A percentile compares a stretch with the other conserved stretches of the same genome.
phyloP scores from a whole-genome alignment of 768 basidiomycete species.

The Candolleomyces aberdarensis region DNA sequence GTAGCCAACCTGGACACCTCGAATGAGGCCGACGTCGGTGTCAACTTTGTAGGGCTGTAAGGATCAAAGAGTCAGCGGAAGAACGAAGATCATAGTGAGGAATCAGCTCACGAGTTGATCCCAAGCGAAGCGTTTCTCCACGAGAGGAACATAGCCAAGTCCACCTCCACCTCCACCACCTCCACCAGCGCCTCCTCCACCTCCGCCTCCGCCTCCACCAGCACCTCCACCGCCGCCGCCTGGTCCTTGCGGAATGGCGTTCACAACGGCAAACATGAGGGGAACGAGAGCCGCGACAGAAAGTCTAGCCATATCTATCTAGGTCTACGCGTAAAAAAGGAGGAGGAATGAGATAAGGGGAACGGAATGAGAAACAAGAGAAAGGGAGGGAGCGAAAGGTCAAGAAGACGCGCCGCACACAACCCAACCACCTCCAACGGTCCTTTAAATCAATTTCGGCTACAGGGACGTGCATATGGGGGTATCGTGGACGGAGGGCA shows the following conservation, averaged over 20 bases:
- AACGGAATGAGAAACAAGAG: neutral
- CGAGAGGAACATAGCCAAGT: neutral
- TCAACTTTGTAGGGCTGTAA: constrained; percentile 10
- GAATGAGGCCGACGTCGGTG: constrained; percentile 17
- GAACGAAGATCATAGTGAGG: neutral
- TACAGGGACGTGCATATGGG: too few species aligned
- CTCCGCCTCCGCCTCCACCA: neutral
- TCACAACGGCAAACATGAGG: neutral
- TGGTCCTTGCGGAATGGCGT: neutral
- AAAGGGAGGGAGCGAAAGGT: neutral
- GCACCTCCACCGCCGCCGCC: neutral
- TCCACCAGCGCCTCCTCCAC: neutral
- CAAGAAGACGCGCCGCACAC: too few species aligned
- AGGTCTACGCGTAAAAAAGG: too few species aligned
- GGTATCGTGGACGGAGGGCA: too few species aligned
- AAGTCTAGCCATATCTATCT: constrained; percentile 3
- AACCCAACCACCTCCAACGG: too few species aligned
- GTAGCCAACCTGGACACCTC: constrained; percentile 51
- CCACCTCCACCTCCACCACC: neutral
- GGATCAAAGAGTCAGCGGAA: neutral
- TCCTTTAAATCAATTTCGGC: too few species aligned
- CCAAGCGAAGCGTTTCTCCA: constrained; percentile 3
- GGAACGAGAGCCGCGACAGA: neutral
- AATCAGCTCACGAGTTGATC: neutral
- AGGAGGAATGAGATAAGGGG: neutral